These are phyloP conservation scores for Suillus placidus DNA, from an alignment of 768 basidiomycete genomes.

Conservation along the genomic window DNA sequence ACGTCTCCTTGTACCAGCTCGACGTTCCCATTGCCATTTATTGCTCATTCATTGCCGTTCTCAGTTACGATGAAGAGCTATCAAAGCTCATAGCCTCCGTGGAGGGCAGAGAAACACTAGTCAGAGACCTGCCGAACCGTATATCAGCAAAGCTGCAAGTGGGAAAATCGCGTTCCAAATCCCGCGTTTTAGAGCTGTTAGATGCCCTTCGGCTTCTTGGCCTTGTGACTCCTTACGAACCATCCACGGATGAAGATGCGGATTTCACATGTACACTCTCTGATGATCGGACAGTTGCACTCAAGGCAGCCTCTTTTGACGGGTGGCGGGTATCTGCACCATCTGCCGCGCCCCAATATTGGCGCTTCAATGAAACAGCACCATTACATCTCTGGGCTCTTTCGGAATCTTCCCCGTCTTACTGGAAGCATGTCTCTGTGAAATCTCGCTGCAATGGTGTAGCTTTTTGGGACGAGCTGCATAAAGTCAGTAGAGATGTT, in stretches of 20 bases:
- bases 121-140: slow-evolving; percentile 55
- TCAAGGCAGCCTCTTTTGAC: slow-evolving; percentile 45
- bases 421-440: slow-evolving; percentile 55
- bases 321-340: slow-evolving; percentile 49
- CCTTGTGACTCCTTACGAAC: slow-evolving; percentile 60
- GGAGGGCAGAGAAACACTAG: slow-evolving; percentile 47
- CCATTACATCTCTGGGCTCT: slow-evolving; percentile 64
- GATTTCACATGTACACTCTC: slow-evolving; percentile 49
- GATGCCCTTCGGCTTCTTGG: slow-evolving; percentile 58
- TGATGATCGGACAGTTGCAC: slow-evolving; percentile 47
- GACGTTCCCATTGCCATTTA: slow-evolving; percentile 69
- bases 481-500: slow-evolving; percentile 47
- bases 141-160: slow-evolving; percentile 58
- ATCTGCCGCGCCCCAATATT: slow-evolving; percentile 59
- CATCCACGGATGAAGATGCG: slow-evolving; percentile 44
- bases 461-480: slow-evolving; percentile 61
- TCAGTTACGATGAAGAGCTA: slow-evolving; percentile 61
- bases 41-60: slow-evolving; percentile 61
- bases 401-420: slow-evolving; percentile 51
- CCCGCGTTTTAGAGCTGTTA: slow-evolving; percentile 63
- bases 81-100: slow-evolving; percentile 50
- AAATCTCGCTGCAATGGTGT: slow-evolving; percentile 41
- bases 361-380: slow-evolving; percentile 58
- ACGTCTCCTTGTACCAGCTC: slow-evolving; percentile 59
- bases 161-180: slow-evolving; percentile 58